Conservation (phyloP, 805 yeast species). For the Debaryomyces maramus region DNA sequence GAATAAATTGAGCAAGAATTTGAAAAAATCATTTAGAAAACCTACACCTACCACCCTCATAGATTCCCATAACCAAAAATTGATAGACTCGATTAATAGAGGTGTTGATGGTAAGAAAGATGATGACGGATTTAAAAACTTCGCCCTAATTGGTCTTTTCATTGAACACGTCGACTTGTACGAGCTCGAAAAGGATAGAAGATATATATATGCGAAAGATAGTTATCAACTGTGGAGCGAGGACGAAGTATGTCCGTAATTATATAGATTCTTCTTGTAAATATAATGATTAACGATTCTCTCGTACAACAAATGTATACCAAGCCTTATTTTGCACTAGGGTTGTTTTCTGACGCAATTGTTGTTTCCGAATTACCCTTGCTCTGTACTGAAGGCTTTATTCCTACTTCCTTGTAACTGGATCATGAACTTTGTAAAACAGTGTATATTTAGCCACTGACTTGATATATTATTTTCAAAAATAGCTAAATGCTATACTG, state of each 20-base stretch:
- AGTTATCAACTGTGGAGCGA: conserved; percentile 70
- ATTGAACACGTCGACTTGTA: conserved; percentile 70
- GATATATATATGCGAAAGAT: conserved; percentile 54
- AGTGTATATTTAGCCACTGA: too few relatives aligned
- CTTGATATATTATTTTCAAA: too few relatives aligned
- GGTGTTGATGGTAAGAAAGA: conserved; percentile 82
- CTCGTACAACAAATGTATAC: too few relatives aligned
- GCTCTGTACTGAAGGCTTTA: too few relatives aligned
- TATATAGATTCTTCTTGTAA: neutral
- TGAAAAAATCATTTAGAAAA: conserved; percentile 67
- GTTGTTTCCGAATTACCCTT: too few relatives aligned
- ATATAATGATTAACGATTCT: neutral
- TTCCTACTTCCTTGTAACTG: too few relatives aligned
- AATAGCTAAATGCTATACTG: too few relatives aligned
- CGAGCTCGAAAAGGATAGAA: conserved; percentile 56
- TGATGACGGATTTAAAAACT: conserved; percentile 62
- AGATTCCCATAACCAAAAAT: conserved; percentile 52
- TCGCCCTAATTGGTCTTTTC: conserved; percentile 67
- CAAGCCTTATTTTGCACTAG: too few relatives aligned
- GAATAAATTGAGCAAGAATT: conserved; percentile 54
- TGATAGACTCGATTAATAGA: conserved; percentile 68
- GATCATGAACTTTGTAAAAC: too few relatives aligned
- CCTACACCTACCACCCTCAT: conserved; percentile 70
- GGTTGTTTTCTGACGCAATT: too few relatives aligned
- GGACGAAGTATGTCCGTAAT: conserved; percentile 72